Base-by-base conservation (phyloP, 257 asterid genomes). In the Nicotiana attenuata region DNA sequence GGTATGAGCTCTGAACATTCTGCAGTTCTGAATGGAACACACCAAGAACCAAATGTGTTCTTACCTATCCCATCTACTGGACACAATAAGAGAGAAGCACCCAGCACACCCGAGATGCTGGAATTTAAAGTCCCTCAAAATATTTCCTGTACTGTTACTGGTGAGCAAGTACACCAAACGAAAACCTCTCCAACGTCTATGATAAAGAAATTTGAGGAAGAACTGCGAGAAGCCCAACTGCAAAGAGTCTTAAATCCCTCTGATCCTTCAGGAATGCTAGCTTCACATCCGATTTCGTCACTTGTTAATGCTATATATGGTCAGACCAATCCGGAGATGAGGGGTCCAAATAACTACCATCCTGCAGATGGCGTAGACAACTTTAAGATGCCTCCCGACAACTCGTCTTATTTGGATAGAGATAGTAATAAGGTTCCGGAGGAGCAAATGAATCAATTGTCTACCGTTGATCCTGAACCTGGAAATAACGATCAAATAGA, bases 151-250 rank as follows among this genome's bases (percentile, higher is more conserved):
- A 53, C 66, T 53, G 84, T 82, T 81, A 78, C 90, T 47, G 83
- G 79, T 71, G 88, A 84, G 82, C 90, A 82, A 28, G 85, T 88
- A 80, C 84, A 87, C 85, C 91, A 86, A 65, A 78, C 84, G 84
- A 80, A 35, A 82, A 83, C 67, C 79, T 78, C 86, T 81, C 67
- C 84, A 28, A 75, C 78, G 75, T 83, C 91, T 80, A 80, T 88
- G 3, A 69, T 86, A 66, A 88, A 76, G 87, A 88, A 86, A 71
- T 63, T 89, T 82, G 88, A 75, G 80, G 83, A 86, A 73, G 96
- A 88, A 61, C 82, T 80, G 81, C 81, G 66, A 71, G 85, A 76
- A 53, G 75, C 91, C 76, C 87, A 76, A 71, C 85, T 77, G 50
- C 83, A 81, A 81, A 67, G 90, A 41, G 84, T 78, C 57, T 59